Base-by-base conservation (phyloP, 441 rosid species). In the Isatis lusitanica region DNA sequence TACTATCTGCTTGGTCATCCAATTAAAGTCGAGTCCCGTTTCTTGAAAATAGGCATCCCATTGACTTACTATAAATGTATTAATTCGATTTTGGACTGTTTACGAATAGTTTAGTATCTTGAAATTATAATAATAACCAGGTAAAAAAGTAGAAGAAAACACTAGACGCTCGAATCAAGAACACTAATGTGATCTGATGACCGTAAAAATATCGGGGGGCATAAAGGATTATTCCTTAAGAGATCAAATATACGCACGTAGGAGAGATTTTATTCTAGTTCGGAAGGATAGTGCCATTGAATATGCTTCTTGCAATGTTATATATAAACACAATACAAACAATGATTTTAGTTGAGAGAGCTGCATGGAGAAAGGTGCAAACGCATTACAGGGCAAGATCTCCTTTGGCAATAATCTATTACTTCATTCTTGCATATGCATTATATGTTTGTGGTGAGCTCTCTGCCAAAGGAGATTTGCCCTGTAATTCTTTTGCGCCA, bases 341-440 rank as follows among this genome's bases (percentile, higher is more conserved):
- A 53, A 31, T 24, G n/a, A n/a, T 33, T 56, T 44, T 43, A 44
- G 50, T 4, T 33, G 26, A 24, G 55, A 71, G 15, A 48, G 43
- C 9, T 51, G 16, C 10, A 62, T 39, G 28, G 63, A 63, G 52
- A 60, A 26, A 76, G 63, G 75, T 79, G 84, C 82, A 62, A 79
- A 65, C 71, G 76, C 50, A 75, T 83, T 77, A 75, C 85, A 31
- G 81, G 86, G 80, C 71, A 82, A 71, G 43, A 55, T 79, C 86
- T 78, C 72, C 76, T 57, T 76, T 83, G 85, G 83, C 85, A 83
- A 79, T 85, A 67, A 17, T 78, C 67, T 57, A 68, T 63, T 53
- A 74, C 68, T 55, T 38, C 47, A 18, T n/a, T 16, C 17, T 38
- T 61, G 47, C 64, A 64, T 44, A 44, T 63, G 58, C 64, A 55